phyloP scores from a whole-genome alignment of 768 basidiomycete genomes.

The Mycena polygramma region DNA sequence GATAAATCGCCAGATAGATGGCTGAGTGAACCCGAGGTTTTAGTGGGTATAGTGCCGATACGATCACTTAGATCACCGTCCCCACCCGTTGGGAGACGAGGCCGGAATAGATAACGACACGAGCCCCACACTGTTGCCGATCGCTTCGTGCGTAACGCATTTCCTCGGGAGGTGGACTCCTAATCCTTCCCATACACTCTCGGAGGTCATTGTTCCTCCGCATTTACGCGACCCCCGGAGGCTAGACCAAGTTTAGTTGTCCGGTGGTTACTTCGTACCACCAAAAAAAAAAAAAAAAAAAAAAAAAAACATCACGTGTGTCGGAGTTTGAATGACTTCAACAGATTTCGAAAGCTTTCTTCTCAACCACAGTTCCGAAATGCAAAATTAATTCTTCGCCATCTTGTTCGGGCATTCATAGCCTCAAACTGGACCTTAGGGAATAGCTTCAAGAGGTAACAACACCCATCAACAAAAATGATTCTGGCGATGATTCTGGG shows the following conservation, averaged over 20 bases:
- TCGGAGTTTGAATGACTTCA: no score
- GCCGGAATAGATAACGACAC: neutral
- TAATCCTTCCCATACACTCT: neutral
- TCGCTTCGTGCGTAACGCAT: neutral
- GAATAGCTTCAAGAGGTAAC: no score
- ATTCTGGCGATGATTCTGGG: no score
- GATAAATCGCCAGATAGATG: neutral
- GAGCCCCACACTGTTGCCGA: constrained; percentile 7
- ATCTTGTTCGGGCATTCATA: no score
- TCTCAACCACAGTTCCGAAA: no score
- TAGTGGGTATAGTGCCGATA: constrained; percentile 6
- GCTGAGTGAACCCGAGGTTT: constrained; percentile 12
- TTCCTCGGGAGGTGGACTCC: constrained; percentile 13
- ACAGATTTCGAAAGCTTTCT: no score
- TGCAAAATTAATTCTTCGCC: no score
- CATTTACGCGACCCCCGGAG: neutral
- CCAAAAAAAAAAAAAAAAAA: constrained; percentile 11
- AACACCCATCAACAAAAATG: no score
- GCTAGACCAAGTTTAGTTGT: constrained; percentile 1
- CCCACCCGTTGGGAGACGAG: constrained; percentile 1
- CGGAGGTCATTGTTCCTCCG: constrained; percentile 7
- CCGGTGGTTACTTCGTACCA: neutral
- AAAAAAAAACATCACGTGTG: no score
- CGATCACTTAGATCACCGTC: constrained; percentile 5
- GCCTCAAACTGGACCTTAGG: no score